Conservation (phyloP, 495 filamentous ascomycete species). For the Sabuloglossum arenarium region DNA sequence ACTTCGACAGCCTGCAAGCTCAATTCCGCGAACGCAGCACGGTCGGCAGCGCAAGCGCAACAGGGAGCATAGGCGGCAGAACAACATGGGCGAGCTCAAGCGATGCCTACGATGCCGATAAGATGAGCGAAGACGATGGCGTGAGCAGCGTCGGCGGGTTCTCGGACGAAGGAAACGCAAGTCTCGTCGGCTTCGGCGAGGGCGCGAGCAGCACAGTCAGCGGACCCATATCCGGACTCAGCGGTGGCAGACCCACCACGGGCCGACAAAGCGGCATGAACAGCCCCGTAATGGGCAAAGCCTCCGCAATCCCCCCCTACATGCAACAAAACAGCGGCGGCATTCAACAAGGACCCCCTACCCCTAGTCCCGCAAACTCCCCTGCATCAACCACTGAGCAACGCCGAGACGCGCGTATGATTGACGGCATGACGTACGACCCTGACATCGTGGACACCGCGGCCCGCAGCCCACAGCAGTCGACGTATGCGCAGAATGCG, state of each 20-base stretch:
- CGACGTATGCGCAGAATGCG: background rate
- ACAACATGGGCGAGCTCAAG: constrained; percentile 56
- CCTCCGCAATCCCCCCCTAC: background rate
- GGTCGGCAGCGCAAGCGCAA: constrained; percentile 65
- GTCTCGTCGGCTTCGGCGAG: constrained; percentile 71
- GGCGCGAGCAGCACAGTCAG: constrained; percentile 61
- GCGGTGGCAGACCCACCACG: constrained; percentile 14
- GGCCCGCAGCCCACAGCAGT: constrained; percentile 8
- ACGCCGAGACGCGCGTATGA: constrained; percentile 25
- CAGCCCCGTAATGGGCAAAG: constrained; percentile 4
- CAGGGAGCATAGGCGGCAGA: constrained; percentile 47
- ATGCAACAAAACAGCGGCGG: constrained; percentile 1
- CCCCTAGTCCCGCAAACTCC: background rate
- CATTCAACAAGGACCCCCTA: background rate
- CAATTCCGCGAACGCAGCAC: constrained; percentile 53
- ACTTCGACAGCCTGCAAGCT: constrained; percentile 45
- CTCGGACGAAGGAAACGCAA: constrained; percentile 57
- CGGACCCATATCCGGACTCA: constrained; percentile 40
- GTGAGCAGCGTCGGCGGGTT: constrained; percentile 45
- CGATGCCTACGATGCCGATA: constrained; percentile 32
- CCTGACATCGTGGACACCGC: constrained; percentile 31
- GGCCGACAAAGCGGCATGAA: background rate
- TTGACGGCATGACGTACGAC: constrained; percentile 36
- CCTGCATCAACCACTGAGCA: background rate
- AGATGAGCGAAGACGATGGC: constrained; percentile 51